Base-by-base conservation (phyloP, 2,329 filamentous ascomycete genomes). In the Zalaria sp. region DNA sequence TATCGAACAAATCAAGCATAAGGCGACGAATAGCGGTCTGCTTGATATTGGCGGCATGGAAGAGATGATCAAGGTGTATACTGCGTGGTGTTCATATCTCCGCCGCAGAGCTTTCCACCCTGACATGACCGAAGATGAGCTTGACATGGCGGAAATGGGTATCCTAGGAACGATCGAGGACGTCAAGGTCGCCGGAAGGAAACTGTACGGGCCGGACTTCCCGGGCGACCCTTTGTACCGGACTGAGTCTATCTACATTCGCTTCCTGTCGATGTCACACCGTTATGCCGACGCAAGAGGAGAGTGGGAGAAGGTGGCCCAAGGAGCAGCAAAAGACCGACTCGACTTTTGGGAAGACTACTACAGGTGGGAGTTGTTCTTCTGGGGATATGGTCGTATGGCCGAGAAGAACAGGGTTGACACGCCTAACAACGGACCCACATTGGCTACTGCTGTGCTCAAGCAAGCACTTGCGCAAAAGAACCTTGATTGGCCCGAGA, bases 331-430 rank as follows among this genome's bases (percentile, higher is more conserved):
- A 7, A n/a, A 7, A 3, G n/a, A 32, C 7, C 74, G 75, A 11
- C 69, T 96, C 27, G 86, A 94, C 52, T 96, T 96, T 58, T 98
- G 91, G 91, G 72, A 88, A 42, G 78, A 80, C 35, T 95, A 86
- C 61, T 95, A 95, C 61, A 71, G 81, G 41, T 96, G 87, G 82
- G 91, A 96, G 62, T 81, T 96, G 71, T 71, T 82, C 44, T 64
- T 71, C n/a, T 79, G 75, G 72, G 67, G 69, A 44, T 73, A 70
- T 46, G 69, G 76, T 44, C 67, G 69, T 2, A 66, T 73, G 38
- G 64, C 65, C 6, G 72, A 71, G 40, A 58, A 59, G 34, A 60
- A 63, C 27, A 69, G 70, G 10, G 65, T 67, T 53, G 68, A 69
- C 38, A 67, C 67, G 5, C 45, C 48, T 11, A 66, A 74, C 37